phyloP scores from a whole-genome alignment of 768 basidiomycete genomes.

The Mycena crocata region DNA sequence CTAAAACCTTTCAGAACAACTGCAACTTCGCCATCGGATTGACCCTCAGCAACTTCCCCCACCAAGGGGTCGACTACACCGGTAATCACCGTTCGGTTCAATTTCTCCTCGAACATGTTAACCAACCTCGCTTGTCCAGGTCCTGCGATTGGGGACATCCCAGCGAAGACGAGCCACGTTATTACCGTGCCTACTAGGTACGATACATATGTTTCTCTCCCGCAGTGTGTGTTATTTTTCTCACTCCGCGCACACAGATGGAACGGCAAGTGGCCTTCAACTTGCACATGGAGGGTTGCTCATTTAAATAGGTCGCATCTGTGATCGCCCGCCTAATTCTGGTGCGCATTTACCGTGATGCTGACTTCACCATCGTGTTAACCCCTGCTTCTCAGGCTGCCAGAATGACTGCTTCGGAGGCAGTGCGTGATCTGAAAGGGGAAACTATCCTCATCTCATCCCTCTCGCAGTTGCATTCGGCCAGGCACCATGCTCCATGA shows the following conservation, averaged over 20 bases:
- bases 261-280: slow-evolving; percentile 8
- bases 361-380: background rate
- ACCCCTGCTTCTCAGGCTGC: background rate
- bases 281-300: background rate
- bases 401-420: slow-evolving; percentile 25
- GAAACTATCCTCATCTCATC: background rate
- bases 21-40: slow-evolving; percentile 16
- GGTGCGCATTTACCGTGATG: background rate
- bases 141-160: slow-evolving; percentile 15
- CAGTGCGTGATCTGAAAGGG: slow-evolving; percentile 6
- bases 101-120: background rate
- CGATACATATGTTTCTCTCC: background rate
- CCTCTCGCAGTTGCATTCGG: slow-evolving; percentile 16
- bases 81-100: background rate
- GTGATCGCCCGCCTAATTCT: slow-evolving; percentile 24
- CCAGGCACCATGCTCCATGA: slow-evolving; percentile 19
- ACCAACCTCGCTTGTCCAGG: slow-evolving; percentile 2
- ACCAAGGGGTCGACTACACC: slow-evolving; percentile 19
- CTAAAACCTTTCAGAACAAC: too few species aligned
- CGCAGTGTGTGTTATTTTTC: too few species aligned
- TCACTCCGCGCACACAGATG: slow-evolving; percentile 5
- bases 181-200: slow-evolving; percentile 17
- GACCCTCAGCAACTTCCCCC: slow-evolving; percentile 24
- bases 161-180: background rate
- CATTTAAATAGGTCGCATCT: slow-evolving; percentile 18